Evolutionary conservation across 805 yeast genomes (phyloP).

Genomic region (Barnettozyma botsteinii): DNA sequence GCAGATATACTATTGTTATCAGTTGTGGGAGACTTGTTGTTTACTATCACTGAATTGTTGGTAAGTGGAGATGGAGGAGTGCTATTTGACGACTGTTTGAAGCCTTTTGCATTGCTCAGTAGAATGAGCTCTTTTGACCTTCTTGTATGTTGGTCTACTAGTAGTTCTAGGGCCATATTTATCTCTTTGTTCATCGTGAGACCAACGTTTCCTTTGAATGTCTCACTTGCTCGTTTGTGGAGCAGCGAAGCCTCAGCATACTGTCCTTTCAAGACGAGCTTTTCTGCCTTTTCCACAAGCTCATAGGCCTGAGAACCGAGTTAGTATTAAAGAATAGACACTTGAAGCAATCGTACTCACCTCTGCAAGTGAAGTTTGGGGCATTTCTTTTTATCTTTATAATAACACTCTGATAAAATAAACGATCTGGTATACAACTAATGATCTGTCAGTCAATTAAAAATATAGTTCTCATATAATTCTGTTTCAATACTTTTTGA

Average conservation of each 20-base stretch:
- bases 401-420: no score
- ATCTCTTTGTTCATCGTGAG: constrained; percentile 26
- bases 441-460: no score
- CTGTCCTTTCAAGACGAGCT: constrained; percentile 38
- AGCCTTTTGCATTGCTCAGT: constrained; percentile 7
- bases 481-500: no score
- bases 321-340: not conserved
- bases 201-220: constrained; percentile 26
- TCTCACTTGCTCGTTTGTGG: constrained; percentile 33
- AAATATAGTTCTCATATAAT: no score
- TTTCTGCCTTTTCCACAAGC: constrained; percentile 48
- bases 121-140: constrained; percentile 28
- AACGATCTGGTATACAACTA: no score
- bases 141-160: constrained; percentile 25
- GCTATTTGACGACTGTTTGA: not conserved
- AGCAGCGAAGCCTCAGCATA: constrained; percentile 34
- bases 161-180: constrained; percentile 24
- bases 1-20: constrained; percentile 5
- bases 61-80: constrained; percentile 1
- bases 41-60: constrained; percentile 2
- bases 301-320: constrained; percentile 38
- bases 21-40: not conserved
- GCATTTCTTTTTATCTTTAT: no score
- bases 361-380: not conserved
- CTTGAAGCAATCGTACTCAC: no score